Conservation (phyloP, 768 basidiomycete genomes). For the Rhodotorula toruloides region DNA sequence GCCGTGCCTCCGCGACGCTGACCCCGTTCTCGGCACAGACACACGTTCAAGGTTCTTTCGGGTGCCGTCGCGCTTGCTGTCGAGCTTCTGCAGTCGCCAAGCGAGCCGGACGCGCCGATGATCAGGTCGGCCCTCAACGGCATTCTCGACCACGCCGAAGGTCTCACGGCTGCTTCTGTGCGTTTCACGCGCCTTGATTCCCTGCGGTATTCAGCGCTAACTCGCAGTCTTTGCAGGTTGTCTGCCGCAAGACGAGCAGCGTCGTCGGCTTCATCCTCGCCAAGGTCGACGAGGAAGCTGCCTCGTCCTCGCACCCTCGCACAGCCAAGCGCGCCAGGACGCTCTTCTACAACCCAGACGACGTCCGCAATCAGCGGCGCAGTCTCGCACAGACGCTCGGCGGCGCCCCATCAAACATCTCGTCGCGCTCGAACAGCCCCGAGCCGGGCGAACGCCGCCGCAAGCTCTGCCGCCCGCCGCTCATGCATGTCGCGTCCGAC, state of each 20-base stretch:
- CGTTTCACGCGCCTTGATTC: background rate
- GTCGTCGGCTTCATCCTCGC: conserved; percentile 17
- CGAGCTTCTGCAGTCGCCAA: conserved; percentile 21
- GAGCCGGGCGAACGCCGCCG: conserved; percentile 2
- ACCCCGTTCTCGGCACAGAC: background rate
- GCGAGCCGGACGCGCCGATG: conserved; percentile 7
- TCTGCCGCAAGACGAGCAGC: conserved; percentile 2
- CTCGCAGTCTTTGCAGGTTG: background rate
- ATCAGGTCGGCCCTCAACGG: background rate
- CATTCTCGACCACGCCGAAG: background rate
- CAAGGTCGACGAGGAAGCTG: conserved; percentile 9
- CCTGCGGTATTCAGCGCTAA: too few species aligned
- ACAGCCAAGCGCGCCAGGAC: conserved; percentile 17
- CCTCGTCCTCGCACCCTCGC: background rate
- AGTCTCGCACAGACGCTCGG: background rate
- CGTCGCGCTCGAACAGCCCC: background rate
- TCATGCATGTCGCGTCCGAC: conserved; percentile 12
- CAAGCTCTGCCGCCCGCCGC: conserved; percentile 6
- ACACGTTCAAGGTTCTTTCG: conserved; percentile 11
- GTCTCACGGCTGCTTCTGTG: background rate
- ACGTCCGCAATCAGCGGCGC: background rate
- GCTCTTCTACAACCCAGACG: conserved; percentile 6
- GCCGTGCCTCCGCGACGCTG: too few species aligned
- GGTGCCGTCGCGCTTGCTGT: conserved; percentile 5
- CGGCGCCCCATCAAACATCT: background rate